phyloP scores from a whole-genome alignment of 805 yeast species.

The Starmerella kuoi region DNA sequence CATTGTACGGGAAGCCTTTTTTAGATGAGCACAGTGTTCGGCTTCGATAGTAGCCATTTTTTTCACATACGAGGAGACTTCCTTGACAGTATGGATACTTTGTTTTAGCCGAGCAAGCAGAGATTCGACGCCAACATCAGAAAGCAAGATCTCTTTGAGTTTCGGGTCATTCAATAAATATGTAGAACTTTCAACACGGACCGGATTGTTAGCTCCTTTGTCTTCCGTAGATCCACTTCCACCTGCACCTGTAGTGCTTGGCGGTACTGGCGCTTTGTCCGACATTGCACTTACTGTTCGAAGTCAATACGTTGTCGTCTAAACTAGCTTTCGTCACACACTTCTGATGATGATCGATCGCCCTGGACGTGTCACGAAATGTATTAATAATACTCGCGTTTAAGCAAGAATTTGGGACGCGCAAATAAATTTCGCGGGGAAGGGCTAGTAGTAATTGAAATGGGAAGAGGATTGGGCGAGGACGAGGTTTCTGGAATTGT shows the following conservation, averaged over 20 bases:
- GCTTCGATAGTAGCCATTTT: constrained; percentile 69
- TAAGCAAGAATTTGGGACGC: no score
- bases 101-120: constrained; percentile 64
- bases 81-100: constrained; percentile 71
- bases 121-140: constrained; percentile 53
- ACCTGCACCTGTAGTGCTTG: neutral
- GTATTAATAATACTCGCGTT: no score
- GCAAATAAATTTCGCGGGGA: no score
- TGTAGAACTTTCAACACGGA: constrained; percentile 15
- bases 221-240: neutral
- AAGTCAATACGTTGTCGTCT: neutral
- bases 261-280: neutral
- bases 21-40: constrained; percentile 61
- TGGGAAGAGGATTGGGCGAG: no score
- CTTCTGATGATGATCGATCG: no score
- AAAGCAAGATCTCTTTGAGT: constrained; percentile 27
- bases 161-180: constrained; percentile 29
- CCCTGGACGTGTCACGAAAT: no score
- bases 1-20: constrained; percentile 53
- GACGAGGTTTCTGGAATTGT: no score
- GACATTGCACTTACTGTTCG: no score
- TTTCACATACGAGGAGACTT: constrained; percentile 64
- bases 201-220: neutral
- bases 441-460: no score
- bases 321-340: neutral